Percentiles rank a stretch among this genome's conserved stretches.
These are phyloP conservation scores for Fusarium domesticum DNA, from an alignment of 2,329 filamentous ascomycete genomes.

Conservation along the genomic window DNA sequence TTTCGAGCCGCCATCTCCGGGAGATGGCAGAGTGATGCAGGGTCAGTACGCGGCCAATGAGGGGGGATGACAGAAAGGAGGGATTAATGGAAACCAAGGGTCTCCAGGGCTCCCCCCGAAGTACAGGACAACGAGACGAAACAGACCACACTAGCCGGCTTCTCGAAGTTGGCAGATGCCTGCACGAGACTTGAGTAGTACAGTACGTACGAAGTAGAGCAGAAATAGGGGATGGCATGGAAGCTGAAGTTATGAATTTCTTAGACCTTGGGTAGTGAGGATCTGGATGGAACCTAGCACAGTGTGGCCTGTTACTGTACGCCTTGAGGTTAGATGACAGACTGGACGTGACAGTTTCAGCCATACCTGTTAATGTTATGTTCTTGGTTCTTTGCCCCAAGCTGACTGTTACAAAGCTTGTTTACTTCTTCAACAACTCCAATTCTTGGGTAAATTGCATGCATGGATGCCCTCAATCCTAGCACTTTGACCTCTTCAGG, in stretches of 20 bases:
- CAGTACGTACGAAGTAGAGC: not conserved
- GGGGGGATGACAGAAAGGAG: not conserved
- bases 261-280: no score
- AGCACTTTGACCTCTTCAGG: not conserved
- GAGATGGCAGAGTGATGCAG: constrained; percentile 5
- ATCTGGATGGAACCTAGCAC: no score
- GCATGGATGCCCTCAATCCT: constrained; percentile 3
- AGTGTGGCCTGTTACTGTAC: no score
- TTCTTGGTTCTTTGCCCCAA: no score
- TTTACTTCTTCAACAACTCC: not conserved
- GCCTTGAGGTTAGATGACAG: no score
- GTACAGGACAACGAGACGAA: constrained; percentile 10
- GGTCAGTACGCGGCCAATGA: not conserved
- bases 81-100: not conserved
- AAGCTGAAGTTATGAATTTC: no score
- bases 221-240: no score
- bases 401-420: no score
- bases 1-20: constrained; percentile 30
- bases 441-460: not conserved
- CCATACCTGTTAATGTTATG: no score
- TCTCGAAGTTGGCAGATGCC: constrained; percentile 26
- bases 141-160: constrained; percentile 19
- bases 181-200: constrained; percentile 1
- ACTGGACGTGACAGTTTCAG: no score
- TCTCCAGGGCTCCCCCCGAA: not conserved